Conservation (phyloP, 202 grass and related monocot genomes). For the Saccharum hybrid region DNA sequence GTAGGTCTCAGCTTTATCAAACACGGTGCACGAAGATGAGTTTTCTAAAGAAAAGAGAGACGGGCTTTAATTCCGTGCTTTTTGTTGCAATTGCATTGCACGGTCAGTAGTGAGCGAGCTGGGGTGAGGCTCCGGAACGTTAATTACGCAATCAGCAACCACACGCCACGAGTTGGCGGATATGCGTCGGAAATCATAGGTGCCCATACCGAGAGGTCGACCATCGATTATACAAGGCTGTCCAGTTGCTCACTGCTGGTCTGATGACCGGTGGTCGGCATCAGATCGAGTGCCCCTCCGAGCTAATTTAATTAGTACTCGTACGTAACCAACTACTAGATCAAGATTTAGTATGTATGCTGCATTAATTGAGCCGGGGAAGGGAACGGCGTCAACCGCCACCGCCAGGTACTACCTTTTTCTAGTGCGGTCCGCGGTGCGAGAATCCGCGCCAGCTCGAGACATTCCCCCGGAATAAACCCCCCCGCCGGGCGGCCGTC, state of each 20-base stretch:
- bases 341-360: background rate
- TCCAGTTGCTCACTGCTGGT: background rate
- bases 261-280: background rate
- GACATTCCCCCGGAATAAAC: no score
- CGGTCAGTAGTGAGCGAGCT: background rate
- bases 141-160: background rate
- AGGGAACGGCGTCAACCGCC: no score
- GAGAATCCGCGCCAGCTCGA: background rate
- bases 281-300: background rate
- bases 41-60: background rate
- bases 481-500: no score
- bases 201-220: background rate
- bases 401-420: no score
- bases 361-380: background rate
- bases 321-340: no score
- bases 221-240: background rate
- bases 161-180: background rate
- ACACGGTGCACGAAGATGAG: background rate
- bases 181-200: background rate
- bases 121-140: background rate
- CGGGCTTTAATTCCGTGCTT: no score
- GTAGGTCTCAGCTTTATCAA: slow-evolving; percentile 24
- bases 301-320: background rate
- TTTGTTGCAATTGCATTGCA: background rate
- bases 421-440: background rate